phyloP scores from a whole-genome alignment of 2,329 filamentous ascomycete genomes.

The Xylariaceae sp. region DNA sequence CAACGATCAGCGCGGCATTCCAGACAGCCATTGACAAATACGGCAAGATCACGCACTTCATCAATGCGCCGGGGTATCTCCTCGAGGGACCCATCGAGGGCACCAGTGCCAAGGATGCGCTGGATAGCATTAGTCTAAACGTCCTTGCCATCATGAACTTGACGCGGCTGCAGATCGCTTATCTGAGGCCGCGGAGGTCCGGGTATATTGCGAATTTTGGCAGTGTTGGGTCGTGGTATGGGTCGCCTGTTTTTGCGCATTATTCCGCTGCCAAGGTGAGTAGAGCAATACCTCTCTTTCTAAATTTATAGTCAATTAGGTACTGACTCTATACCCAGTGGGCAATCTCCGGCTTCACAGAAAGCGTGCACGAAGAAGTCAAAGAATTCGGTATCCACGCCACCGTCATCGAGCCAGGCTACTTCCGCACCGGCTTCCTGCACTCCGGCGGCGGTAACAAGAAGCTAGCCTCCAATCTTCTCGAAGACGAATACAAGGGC shows the following conservation, averaged over 20 bases:
- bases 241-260: constrained; percentile 28
- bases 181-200: constrained; percentile 31
- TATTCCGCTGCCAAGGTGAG: constrained; percentile 37
- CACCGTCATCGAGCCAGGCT: constrained; percentile 45
- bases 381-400: constrained; percentile 37
- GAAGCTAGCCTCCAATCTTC: constrained; percentile 24
- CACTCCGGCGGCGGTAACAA: constrained; percentile 32
- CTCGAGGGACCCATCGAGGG: constrained; percentile 41
- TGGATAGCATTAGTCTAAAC: constrained; percentile 36
- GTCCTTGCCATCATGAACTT: constrained; percentile 38
- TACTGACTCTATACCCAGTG: constrained; percentile 22
- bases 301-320: too few species aligned
- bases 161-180: constrained; percentile 34
- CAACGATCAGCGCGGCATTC: constrained; percentile 35
- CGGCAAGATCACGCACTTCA: constrained; percentile 42
- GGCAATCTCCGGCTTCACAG: constrained; percentile 36
- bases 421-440: constrained; percentile 49
- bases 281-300: too few species aligned
- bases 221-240: constrained; percentile 36
- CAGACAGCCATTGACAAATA: constrained; percentile 31
- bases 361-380: constrained; percentile 34
- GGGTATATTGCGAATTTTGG: constrained; percentile 40
- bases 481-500: constrained; percentile 32
- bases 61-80: constrained; percentile 45
- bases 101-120: constrained; percentile 29